These are phyloP conservation scores for Coniferiporia weirii DNA, from an alignment of 1,284 basidiomycete species.

Conservation along the genomic window DNA sequence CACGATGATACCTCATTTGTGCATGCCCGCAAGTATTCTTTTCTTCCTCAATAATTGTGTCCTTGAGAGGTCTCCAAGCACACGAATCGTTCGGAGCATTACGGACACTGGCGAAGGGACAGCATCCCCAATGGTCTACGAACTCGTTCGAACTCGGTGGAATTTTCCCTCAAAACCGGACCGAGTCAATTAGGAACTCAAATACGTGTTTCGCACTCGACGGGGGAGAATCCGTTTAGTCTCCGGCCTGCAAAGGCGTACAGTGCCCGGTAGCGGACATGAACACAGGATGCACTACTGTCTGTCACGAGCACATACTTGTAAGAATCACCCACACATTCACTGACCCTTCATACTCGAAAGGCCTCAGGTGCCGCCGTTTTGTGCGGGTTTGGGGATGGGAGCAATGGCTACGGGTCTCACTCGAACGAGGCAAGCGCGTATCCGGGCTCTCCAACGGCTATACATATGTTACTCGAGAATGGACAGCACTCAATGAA, in stretches of 20 bases:
- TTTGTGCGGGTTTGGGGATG: conserved; percentile 46
- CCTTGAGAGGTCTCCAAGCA: conserved; percentile 31
- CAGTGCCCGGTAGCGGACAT: conserved; percentile 19
- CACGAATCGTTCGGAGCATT: conserved; percentile 52
- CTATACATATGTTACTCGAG: conserved; percentile 28
- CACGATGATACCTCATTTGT: conserved; percentile 34
- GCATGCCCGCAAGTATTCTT: conserved; percentile 20
- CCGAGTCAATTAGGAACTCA: conserved; percentile 46
- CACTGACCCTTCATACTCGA: conserved; percentile 30
- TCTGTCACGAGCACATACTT: conserved; percentile 29
- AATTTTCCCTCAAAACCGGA: conserved; percentile 51
- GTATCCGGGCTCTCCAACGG: conserved; percentile 28
- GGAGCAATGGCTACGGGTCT: conserved; percentile 45
- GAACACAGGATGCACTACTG: conserved; percentile 10
- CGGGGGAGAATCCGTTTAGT: conserved; percentile 33
- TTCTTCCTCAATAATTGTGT: conserved; percentile 13
- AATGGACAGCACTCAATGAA: conserved; percentile 37
- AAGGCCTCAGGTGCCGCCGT: conserved; percentile 42
- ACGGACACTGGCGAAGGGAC: conserved; percentile 49
- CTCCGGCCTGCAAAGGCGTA: conserved; percentile 28
- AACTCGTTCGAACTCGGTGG: conserved; percentile 35
- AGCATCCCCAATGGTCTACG: conserved; percentile 46
- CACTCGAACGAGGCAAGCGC: conserved; percentile 44
- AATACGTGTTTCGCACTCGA: conserved; percentile 44
- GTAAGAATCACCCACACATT: conserved; percentile 16